These are phyloP conservation scores for Alloteropsis semialata DNA, from an alignment of 176 grass and related monocot genomes.

Conservation along the genomic window DNA sequence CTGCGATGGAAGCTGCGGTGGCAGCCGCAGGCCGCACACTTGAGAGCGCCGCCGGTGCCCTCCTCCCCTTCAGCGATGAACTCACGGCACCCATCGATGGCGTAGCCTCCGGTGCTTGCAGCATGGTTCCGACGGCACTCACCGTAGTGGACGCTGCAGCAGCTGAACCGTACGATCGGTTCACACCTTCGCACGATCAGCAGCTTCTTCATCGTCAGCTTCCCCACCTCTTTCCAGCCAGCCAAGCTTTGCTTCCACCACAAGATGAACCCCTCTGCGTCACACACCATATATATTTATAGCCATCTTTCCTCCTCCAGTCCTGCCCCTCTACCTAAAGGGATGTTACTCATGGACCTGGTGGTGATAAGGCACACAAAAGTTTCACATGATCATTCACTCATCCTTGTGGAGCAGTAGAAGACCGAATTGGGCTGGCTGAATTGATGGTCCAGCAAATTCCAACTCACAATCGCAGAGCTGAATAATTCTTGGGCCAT, in stretches of 20 bases:
- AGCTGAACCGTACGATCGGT: slow-evolving; percentile 46
- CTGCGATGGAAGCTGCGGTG: slow-evolving; percentile 78
- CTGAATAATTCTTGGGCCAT: slow-evolving; percentile 81
- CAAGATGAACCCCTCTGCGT: neutral
- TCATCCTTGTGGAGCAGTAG: slow-evolving; percentile 49
- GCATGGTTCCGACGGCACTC: slow-evolving; percentile 90
- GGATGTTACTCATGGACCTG: slow-evolving; percentile 12
- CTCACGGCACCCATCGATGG: slow-evolving; percentile 76
- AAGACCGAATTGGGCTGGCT: slow-evolving; percentile 75
- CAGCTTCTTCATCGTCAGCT: slow-evolving; percentile 70
- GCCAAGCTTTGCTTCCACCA: slow-evolving; percentile 8
- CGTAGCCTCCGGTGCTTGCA: slow-evolving; percentile 59
- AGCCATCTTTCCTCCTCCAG: slow-evolving; percentile 22
- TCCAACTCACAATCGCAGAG: slow-evolving; percentile 65
- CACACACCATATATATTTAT: slow-evolving; percentile 49
- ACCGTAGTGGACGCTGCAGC: slow-evolving; percentile 57
- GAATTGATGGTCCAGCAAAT: slow-evolving; percentile 92
- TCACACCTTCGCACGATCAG: slow-evolving; percentile 62
- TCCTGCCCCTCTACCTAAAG: slow-evolving; percentile 21
- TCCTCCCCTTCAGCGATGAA: slow-evolving; percentile 74
- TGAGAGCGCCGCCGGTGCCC: slow-evolving; percentile 52
- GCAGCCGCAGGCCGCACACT: slow-evolving; percentile 67
- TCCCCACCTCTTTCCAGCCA: slow-evolving; percentile 17
- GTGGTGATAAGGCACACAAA: neutral
- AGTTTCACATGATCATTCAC: slow-evolving; percentile 55